phyloP scores from a whole-genome alignment of 495 filamentous ascomycete species.

The Massariosphaeria phaeospora region DNA sequence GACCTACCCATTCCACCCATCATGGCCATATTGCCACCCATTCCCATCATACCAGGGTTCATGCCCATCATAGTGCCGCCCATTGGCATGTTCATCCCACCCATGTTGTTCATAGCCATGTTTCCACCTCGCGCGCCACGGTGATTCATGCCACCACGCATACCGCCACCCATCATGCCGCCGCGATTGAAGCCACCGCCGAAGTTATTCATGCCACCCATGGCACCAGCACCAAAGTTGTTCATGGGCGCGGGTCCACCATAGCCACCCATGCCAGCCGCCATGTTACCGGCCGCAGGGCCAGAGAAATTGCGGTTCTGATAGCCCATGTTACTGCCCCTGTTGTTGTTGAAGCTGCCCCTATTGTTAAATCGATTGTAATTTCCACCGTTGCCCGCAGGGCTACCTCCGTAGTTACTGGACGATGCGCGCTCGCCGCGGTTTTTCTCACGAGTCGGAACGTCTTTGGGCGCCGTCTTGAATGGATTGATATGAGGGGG shows the following conservation, averaged over 20 bases:
- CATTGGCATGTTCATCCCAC: slow-evolving; percentile 51
- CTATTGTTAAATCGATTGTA: slow-evolving; percentile 36
- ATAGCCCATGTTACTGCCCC: slow-evolving; percentile 29
- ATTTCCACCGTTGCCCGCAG: slow-evolving; percentile 38
- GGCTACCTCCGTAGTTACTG: slow-evolving; percentile 44
- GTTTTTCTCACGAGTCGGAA: slow-evolving; percentile 68
- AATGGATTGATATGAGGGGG: slow-evolving; percentile 79
- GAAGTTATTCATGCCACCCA: slow-evolving; percentile 60
- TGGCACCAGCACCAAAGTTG: slow-evolving; percentile 46
- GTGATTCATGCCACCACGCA: slow-evolving; percentile 35
- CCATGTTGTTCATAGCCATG: slow-evolving; percentile 33
- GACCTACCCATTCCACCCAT: slow-evolving; percentile 53
- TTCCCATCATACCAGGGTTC: slow-evolving; percentile 48
- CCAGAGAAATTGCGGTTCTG: slow-evolving; percentile 51
- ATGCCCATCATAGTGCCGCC: slow-evolving; percentile 38
- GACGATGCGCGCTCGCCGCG: slow-evolving; percentile 37
- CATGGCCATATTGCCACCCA: slow-evolving; percentile 41
- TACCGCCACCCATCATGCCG: slow-evolving; percentile 41
- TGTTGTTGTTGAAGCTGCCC: slow-evolving; percentile 35
- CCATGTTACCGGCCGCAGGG: slow-evolving; percentile 32
- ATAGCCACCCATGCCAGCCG: slow-evolving; percentile 16
- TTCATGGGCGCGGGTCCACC: slow-evolving; percentile 35
- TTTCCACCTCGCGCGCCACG: slow-evolving; percentile 31
- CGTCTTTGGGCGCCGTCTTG: slow-evolving; percentile 86
- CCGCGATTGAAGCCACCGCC: slow-evolving; percentile 49